phyloP scores from a whole-genome alignment of 1,284 basidiomycete genomes.

The Malassezia caprae region DNA sequence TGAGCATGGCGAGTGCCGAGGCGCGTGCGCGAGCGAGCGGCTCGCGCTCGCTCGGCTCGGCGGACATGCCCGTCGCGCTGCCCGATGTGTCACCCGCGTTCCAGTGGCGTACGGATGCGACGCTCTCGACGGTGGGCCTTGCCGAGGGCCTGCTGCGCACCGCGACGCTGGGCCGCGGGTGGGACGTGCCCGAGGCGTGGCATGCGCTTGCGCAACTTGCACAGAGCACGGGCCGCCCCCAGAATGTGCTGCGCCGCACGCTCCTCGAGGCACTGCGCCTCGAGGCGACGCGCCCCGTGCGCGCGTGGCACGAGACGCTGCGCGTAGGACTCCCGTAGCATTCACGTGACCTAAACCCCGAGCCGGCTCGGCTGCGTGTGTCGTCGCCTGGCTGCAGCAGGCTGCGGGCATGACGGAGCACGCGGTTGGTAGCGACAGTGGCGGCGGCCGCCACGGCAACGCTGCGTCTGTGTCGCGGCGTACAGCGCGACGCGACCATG shows the following conservation, averaged over 20 bases:
- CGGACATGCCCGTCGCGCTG: not conserved
- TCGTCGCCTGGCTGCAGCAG: not conserved
- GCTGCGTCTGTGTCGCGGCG: not conserved
- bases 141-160: conserved; percentile 39
- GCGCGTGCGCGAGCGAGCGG: not conserved
- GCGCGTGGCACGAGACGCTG: conserved; percentile 11
- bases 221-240: conserved; percentile 18
- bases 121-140: conserved; percentile 31
- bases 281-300: conserved; percentile 29
- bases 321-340: not conserved
- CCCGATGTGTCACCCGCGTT: conserved; percentile 3
- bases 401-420: not conserved
- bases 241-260: conserved; percentile 11
- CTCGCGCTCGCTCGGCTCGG: conserved; percentile 3
- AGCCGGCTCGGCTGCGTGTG: not conserved
- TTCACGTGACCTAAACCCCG: not conserved
- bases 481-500: not conserved
- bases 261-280: conserved; percentile 38
- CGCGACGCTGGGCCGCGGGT: conserved; percentile 29
- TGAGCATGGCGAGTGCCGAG: not conserved
- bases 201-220: conserved; percentile 33
- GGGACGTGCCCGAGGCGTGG: conserved; percentile 43
- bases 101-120: conserved; percentile 20
- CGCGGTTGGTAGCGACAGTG: not conserved
- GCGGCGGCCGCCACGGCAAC: not conserved